Base-by-base conservation (phyloP, 805 yeast species). In the Wickerhamomyces bovis region DNA sequence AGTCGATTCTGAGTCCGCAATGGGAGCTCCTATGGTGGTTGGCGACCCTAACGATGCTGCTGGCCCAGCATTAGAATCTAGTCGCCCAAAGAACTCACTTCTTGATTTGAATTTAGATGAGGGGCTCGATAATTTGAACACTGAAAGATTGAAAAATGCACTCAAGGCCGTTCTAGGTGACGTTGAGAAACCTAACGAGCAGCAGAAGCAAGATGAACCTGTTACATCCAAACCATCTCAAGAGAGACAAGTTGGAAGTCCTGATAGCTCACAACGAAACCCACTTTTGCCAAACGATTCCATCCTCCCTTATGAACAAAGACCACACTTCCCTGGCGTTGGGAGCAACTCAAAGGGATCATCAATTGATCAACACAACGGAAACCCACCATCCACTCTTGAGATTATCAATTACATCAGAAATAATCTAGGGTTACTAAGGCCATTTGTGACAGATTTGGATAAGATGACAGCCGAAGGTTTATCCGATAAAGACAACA, bases 91-190 rank as follows among this genome's bases (percentile, higher is more conserved):
- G n/a, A n/a, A 28, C 13, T 28, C 11, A 8, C n/a, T 28, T 28
- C 4, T 4, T 12, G 31, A 28, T 20, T 21, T 47, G 22, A 25
- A 41, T 9, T 21, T 23, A 16, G 38, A 16, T 33, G 38, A 33
- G 4, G 45, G 43, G 5, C 38, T 47, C 43, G 47, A 42, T 19
- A 38, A 30, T 31, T 41, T 41, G 31, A 44, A 47, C 22, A 25
- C 38, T 22, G 47, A 47, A 11, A 41, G 41, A 28, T 41, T 47
- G 31, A 38, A 22, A 25, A 47, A 21, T 20, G 45, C 44, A 19
- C 35, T 47, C 21, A 44, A 28, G n/a, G n/a, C 31, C 13, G 31
- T 28, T 28, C 7, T 28, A 28, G 13, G 31, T 13, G 31, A 13
- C 7, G 31, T 4, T 12, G 13, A 13, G 31, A 28, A 13, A 12